Conservation (phyloP, 2,329 filamentous ascomycete species). For the Tympanopsis confertula region DNA sequence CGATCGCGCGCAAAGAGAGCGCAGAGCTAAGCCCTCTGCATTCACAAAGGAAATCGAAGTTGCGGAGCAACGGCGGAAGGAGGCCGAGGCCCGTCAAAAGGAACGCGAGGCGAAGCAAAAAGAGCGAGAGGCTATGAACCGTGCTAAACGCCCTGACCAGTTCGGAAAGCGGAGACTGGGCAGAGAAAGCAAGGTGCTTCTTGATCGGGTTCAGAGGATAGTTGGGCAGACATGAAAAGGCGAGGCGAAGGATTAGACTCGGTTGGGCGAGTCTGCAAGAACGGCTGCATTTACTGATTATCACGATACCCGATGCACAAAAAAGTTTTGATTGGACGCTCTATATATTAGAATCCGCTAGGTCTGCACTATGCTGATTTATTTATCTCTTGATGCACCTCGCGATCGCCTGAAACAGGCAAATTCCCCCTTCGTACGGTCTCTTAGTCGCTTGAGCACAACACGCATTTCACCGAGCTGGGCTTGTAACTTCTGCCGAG, state of each 20-base stretch:
- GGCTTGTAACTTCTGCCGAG: conserved; percentile 48
- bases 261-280: not conserved
- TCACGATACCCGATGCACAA: too few relatives aligned
- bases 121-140: conserved; percentile 36
- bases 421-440: conserved; percentile 51
- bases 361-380: too few relatives aligned
- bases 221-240: conserved; percentile 8
- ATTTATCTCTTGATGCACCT: too few relatives aligned
- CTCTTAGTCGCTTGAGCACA: conserved; percentile 50
- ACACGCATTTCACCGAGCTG: conserved; percentile 57
- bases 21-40: conserved; percentile 4
- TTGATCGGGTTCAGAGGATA: conserved; percentile 48
- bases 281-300: too few relatives aligned
- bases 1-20: conserved; percentile 2
- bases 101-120: conserved; percentile 39
- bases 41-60: conserved; percentile 20
- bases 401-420: conserved; percentile 37
- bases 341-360: too few relatives aligned
- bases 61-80: conserved; percentile 35
- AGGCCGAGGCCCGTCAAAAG: conserved; percentile 35
- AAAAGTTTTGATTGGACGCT: too few relatives aligned
- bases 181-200: conserved; percentile 52
- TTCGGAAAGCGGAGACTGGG: conserved; percentile 60
- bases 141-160: conserved; percentile 37
- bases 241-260: not conserved